These are phyloP conservation scores for Vicia faba DNA, from an alignment of 306 rosid species.

Conservation along the genomic window DNA sequence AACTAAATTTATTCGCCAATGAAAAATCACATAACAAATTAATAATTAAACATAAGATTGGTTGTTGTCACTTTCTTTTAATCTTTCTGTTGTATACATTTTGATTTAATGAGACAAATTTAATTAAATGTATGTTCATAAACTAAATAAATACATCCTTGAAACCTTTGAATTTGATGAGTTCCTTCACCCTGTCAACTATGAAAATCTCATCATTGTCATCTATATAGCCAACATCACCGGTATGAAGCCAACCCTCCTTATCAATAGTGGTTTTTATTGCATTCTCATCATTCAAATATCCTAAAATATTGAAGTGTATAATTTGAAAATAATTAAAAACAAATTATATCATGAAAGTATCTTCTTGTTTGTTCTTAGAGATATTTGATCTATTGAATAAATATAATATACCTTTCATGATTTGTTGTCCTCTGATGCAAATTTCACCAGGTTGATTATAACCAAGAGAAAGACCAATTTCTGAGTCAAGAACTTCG, in stretches of 20 bases:
- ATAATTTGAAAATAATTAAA: no score
- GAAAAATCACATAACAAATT: no score
- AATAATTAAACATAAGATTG: no score
- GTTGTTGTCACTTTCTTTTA: no score
- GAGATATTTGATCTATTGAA: no score
- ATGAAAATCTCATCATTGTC: conserved; percentile 80
- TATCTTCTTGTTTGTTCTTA: no score
- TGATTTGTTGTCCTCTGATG: conserved; percentile 74
- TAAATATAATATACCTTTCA: conserved; percentile 59
- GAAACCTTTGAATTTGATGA: conserved; percentile 92
- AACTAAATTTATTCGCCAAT: no score
- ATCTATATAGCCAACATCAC: conserved; percentile 84
- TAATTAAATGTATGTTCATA: not conserved
- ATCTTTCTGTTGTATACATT: no score
- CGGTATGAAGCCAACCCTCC: conserved; percentile 91
- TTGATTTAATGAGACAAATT: no score
- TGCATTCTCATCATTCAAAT: no score
- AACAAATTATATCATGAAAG: no score
- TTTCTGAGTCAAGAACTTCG: conserved; percentile 62
- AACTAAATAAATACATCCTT: conserved; percentile 43
- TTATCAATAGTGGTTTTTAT: conserved; percentile 69
- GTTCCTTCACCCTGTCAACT: conserved; percentile 84
- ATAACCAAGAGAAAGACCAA: conserved; percentile 61
- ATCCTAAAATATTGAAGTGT: no score
- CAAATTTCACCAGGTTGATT: conserved; percentile 86